A percentile compares a stretch with the other conserved stretches of the same genome.
These are phyloP conservation scores for Globisporangium abappressorium DNA, from an alignment of 352 stramenopile genomes.

Conservation along the genomic window DNA sequence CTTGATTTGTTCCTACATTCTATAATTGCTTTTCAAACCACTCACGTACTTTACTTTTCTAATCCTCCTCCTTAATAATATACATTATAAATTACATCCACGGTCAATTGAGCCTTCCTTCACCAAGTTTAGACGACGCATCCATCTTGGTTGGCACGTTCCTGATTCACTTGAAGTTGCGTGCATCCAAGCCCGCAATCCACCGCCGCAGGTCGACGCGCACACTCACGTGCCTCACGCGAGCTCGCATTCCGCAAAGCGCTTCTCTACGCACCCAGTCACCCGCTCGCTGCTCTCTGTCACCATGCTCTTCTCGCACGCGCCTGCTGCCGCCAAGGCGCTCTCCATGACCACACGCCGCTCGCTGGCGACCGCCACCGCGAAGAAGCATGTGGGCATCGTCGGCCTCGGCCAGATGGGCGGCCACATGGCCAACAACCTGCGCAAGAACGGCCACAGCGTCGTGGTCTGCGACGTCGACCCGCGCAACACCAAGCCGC, in stretches of 20 bases:
- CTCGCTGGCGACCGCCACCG: constrained; percentile 12
- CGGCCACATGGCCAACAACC: constrained; percentile 91
- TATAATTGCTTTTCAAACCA: neutral
- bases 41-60: neutral
- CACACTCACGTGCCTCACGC: neutral
- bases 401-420: constrained; percentile 95
- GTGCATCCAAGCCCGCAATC: neutral
- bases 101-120: neutral
- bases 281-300: neutral
- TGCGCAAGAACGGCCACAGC: constrained; percentile 75
- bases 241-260: neutral
- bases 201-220: neutral
- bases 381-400: constrained; percentile 73
- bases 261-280: neutral
- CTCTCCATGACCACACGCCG: constrained; percentile 8
- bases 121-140: constrained; percentile 2
- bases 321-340: constrained; percentile 1
- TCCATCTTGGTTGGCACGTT: neutral
- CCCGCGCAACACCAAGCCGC: constrained; percentile 40
- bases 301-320: constrained; percentile 8
- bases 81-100: neutral
- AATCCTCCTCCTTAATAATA: neutral
- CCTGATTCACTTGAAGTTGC: constrained; percentile 11
- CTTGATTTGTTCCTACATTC: neutral
- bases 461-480: constrained; percentile 82